Base-by-base conservation (phyloP, 495 filamentous ascomycete genomes). In the Staphylotrichum longicolle region DNA sequence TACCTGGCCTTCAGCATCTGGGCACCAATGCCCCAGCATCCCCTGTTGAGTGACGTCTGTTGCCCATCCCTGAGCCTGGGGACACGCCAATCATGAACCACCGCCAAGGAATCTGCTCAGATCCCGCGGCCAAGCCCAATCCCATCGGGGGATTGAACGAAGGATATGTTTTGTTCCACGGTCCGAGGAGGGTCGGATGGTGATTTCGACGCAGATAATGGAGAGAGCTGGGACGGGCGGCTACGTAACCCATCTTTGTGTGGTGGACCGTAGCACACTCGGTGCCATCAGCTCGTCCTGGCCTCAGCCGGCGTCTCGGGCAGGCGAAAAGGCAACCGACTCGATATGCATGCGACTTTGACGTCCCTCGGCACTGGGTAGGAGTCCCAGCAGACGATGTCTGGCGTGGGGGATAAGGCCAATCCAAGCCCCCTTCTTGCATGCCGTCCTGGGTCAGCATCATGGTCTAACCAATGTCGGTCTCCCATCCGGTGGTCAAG, bases 41-140 rank as follows among this genome's bases (percentile, higher is more conserved):
- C 52, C 64, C 61, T 63, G 58, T 57, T 54, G 55, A 65, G 67
- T 70, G 66, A 69, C 66, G 66, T 69, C 66, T 58, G 42, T n/a
- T 57, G 55, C 60, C 62, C 45, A 49, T 45, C 46, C 41, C 60
- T 10, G 20, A 7, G 55, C 56, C 61, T 39, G 58, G 47, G 10
- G 35, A 42, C 8, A 32, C 57, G 46, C 65, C 67, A 69, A 65
- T 64, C 44, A 42, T 11, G 47, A 42, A 5, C 20, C 39, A 2
- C 5, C 14, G 54, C 65, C 62, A 64, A 64, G 62, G 33, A 15
- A 32, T 53, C 9, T 33, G 32, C 53, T 53, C 57, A 67, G 65
- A 65, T 63, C 60, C 27, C 30, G 20, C 30, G 11, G 30, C 33
- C 27, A 32, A 45, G 46, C 44, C 53, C 27, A 45, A 33, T 51